A percentile compares a stretch with the other conserved stretches of the same genome.
phyloP scores from a whole-genome alignment of 495 filamentous ascomycete genomes.

The Rhypophila decipiens region DNA sequence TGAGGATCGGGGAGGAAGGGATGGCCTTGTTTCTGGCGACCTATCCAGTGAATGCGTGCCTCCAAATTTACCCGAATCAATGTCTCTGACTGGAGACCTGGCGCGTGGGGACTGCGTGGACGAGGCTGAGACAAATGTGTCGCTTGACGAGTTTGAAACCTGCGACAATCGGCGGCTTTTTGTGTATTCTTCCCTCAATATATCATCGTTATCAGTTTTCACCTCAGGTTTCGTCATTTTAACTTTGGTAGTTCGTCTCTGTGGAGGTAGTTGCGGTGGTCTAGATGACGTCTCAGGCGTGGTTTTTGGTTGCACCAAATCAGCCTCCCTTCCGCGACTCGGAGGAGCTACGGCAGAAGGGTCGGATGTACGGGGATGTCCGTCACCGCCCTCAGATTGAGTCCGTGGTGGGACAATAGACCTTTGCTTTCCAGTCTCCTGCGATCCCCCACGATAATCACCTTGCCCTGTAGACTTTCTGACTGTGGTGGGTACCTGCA shows the following conservation, averaged over 20 bases:
- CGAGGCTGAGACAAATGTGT: constrained; percentile 44
- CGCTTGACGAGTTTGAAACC: constrained; percentile 34
- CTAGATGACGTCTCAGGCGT: neutral
- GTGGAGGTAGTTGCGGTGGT: constrained; percentile 1
- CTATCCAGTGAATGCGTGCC: too few relatives aligned
- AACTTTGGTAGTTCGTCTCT: constrained; percentile 6
- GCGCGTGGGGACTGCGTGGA: constrained; percentile 28
- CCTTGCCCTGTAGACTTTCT: neutral
- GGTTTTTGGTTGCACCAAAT: too few relatives aligned
- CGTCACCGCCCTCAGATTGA: too few relatives aligned
- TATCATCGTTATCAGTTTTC: too few relatives aligned
- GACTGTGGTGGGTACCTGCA: neutral
- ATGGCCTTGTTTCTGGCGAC: neutral
- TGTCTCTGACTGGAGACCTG: constrained; percentile 16
- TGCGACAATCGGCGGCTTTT: constrained; percentile 6
- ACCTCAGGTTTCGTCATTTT: too few relatives aligned
- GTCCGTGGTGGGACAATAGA: neutral
- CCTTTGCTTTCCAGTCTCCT: neutral
- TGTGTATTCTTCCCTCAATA: too few relatives aligned
- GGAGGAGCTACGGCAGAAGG: too few relatives aligned
- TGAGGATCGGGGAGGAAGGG: constrained; percentile 12
- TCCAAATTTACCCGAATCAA: too few relatives aligned
- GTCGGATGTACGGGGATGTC: too few relatives aligned
- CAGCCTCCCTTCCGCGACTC: too few relatives aligned
- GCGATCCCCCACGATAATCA: neutral